Evolutionary conservation across 371 early-diverging fungal species (phyloP).

Genomic region (Fennellomyces sp.): DNA sequence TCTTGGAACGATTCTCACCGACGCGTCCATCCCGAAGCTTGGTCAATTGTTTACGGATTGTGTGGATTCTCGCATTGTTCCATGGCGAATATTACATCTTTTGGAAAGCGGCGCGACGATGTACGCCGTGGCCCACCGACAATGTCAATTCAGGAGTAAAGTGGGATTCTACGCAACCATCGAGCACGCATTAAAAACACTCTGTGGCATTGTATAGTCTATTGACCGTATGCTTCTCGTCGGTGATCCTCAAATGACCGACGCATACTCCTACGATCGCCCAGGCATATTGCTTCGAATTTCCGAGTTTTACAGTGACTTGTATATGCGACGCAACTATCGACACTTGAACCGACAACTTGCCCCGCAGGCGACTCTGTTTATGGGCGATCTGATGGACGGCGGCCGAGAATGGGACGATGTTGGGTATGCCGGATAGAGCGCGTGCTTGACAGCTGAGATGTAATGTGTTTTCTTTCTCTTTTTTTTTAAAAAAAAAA

Average conservation of each 20-base stretch:
- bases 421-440: constrained; percentile 34
- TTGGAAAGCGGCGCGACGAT: constrained; percentile 21
- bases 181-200: neutral
- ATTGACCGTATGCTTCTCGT: constrained; percentile 51
- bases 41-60: constrained; percentile 9
- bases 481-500: constrained; percentile 10
- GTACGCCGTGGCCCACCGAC: constrained; percentile 20
- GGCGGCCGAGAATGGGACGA: constrained; percentile 85
- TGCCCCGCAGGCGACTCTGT: constrained; percentile 67
- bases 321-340: constrained; percentile 86
- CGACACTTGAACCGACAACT: constrained; percentile 40
- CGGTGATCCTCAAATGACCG: constrained; percentile 94
- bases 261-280: constrained; percentile 79
- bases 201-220: too few relatives aligned
- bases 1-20: constrained; percentile 5
- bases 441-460: too few relatives aligned
- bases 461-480: neutral
- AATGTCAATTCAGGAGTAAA: neutral
- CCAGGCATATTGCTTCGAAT: constrained; percentile 51
- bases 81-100: constrained; percentile 26
- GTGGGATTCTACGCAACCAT: neutral
- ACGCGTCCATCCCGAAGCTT: constrained; percentile 4
- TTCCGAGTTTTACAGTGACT: constrained; percentile 79
- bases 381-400: constrained; percentile 91
- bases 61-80: constrained; percentile 22